Conservation (phyloP, 352 stramenopile genomes). For the Phytophthora podocarpi region DNA sequence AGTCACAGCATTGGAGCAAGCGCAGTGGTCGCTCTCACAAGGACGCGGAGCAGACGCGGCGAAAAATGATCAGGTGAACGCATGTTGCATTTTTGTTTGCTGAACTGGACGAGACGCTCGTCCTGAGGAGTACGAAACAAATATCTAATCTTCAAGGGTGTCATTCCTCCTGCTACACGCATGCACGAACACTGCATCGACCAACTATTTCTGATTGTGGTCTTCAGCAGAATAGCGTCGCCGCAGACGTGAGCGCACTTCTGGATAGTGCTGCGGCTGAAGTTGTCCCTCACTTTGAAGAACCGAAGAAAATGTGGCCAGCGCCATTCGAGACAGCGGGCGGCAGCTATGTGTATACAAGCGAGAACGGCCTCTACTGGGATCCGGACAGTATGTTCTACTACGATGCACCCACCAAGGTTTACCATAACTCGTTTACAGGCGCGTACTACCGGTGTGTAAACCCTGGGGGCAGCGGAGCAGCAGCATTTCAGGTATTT, state of each 20-base stretch:
- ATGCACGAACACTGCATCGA: slow-evolving; percentile 11
- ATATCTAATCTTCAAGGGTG: slow-evolving; percentile 40
- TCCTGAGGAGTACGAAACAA: slow-evolving; percentile 22
- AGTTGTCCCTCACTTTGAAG: slow-evolving; percentile 53
- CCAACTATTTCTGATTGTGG: slow-evolving; percentile 7
- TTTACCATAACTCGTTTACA: slow-evolving; percentile 79
- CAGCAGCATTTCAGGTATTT: slow-evolving; percentile 53
- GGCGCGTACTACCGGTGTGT: slow-evolving; percentile 68
- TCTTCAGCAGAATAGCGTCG: slow-evolving; percentile 38
- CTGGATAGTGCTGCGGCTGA: slow-evolving; percentile 64
- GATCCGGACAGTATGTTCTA: slow-evolving; percentile 87
- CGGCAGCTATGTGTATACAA: slow-evolving; percentile 76
- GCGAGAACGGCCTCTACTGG: slow-evolving; percentile 77
- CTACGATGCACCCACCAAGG: slow-evolving; percentile 72
- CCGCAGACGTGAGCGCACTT: slow-evolving; percentile 66
- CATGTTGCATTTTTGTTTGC: slow-evolving; percentile 40
- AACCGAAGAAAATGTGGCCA: slow-evolving; percentile 83
- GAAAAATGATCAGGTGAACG: slow-evolving; percentile 50
- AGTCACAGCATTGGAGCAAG: slow-evolving; percentile 73
- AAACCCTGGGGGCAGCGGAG: slow-evolving; percentile 20
- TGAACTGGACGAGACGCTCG: slow-evolving; percentile 25
- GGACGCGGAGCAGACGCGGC: slow-evolving; percentile 39
- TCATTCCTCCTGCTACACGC: slow-evolving; percentile 23
- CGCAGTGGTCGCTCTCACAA: slow-evolving; percentile 82
- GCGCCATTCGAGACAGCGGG: slow-evolving; percentile 78